Evolutionary conservation across 257 asterid species (phyloP).

Genomic region (Jacaranda mimosifolia): DNA sequence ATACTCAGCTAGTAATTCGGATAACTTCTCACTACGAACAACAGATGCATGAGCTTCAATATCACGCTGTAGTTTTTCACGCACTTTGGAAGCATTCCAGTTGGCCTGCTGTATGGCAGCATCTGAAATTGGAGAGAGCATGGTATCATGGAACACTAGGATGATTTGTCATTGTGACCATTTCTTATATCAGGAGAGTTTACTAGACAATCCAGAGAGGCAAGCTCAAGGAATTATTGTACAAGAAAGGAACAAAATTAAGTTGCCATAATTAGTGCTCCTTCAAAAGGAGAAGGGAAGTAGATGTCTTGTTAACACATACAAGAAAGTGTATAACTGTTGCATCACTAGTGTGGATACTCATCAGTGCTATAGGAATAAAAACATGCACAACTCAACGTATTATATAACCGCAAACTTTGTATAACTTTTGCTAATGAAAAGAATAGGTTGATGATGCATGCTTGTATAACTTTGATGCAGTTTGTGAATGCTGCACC

Average conservation of each 20-base stretch:
- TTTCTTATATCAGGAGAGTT: not conserved
- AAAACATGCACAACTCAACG: not conserved
- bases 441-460: not conserved
- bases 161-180: not conserved
- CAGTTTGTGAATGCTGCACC: conserved; percentile 43
- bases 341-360: not conserved
- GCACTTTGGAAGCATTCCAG: conserved; percentile 67
- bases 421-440: not conserved
- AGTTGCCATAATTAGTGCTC: not conserved
- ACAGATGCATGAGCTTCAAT: conserved; percentile 59
- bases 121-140: conserved; percentile 50
- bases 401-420: not conserved
- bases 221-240: not conserved
- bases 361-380: not conserved
- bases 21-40: conserved; percentile 55
- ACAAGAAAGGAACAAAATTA: not conserved
- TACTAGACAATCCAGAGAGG: not conserved
- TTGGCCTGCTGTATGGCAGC: conserved; percentile 59
- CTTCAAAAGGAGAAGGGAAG: not conserved
- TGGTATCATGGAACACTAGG: not conserved
- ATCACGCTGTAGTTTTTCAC: conserved; percentile 64
- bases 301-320: not conserved
- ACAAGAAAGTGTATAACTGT: not conserved
- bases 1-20: conserved; percentile 48
- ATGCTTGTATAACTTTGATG: conserved; percentile 13